Conservation (phyloP, 352 stramenopile genomes). For the Phytophthora agathidicida region DNA sequence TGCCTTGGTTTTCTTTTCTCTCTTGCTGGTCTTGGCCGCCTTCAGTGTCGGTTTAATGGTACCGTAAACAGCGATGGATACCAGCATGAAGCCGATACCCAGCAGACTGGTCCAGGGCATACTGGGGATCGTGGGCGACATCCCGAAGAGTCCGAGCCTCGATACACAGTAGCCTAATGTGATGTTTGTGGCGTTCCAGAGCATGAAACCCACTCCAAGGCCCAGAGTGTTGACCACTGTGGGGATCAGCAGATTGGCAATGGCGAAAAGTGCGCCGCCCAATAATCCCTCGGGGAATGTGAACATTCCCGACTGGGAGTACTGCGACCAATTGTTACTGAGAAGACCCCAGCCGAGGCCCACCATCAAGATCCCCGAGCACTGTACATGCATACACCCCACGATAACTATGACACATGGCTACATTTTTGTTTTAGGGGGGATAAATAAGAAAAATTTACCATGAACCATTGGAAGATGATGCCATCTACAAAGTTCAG, state of each 20-base stretch:
- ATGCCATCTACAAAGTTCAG: conserved; percentile 65
- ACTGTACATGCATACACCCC: conserved; percentile 42
- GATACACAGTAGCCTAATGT: conserved; percentile 82
- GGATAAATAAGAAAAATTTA: too few relatives aligned
- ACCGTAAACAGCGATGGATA: conserved; percentile 79
- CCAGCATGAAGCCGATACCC: conserved; percentile 82
- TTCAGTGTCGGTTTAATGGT: conserved; percentile 76
- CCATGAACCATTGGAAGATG: conserved; percentile 92
- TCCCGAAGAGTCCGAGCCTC: conserved; percentile 72
- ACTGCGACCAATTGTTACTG: conserved; percentile 85
- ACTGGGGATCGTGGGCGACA: conserved; percentile 65
- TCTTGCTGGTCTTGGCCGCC: conserved; percentile 22
- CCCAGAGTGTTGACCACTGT: conserved; percentile 87
- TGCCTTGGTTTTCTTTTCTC: conserved; percentile 9
- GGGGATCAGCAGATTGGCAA: conserved; percentile 84
- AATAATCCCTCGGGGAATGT: conserved; percentile 83
- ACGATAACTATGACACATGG: conserved; percentile 12
- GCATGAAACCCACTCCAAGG: conserved; percentile 83
- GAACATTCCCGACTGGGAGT: conserved; percentile 74
- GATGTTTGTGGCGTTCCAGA: conserved; percentile 90
- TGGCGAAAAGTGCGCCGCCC: conserved; percentile 74
- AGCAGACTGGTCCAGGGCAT: conserved; percentile 59
- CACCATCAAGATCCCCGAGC: conserved; percentile 85
- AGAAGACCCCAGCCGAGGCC: conserved; percentile 75
- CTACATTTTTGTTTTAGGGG: conserved; percentile 15